Evolutionary conservation across 192 early-diverging fungal species (phyloP).

Genomic region (Coemansia sp.): DNA sequence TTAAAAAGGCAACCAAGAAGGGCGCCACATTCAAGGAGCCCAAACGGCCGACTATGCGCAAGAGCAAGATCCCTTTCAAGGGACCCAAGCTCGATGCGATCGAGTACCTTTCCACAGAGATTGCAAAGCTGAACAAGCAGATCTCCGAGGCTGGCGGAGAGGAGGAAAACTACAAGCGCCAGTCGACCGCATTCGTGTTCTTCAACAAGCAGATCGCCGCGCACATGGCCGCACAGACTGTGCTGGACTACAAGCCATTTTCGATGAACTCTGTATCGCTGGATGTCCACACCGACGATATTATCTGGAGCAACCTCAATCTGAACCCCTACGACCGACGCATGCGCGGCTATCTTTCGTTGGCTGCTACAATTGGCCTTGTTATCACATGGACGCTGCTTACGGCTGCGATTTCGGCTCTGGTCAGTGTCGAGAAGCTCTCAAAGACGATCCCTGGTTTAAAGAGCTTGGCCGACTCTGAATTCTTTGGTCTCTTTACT

Average conservation of each 20-base stretch:
- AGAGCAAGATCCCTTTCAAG: slow-evolving; percentile 46
- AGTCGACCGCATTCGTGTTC: slow-evolving; percentile 84
- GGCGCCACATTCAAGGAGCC: slow-evolving; percentile 23
- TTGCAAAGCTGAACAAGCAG: slow-evolving; percentile 40
- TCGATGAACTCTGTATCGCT: slow-evolving; percentile 69
- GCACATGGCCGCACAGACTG: slow-evolving; percentile 75
- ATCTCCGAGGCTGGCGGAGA: slow-evolving; percentile 55
- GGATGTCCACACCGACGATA: slow-evolving; percentile 71
- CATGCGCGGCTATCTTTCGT: slow-evolving; percentile 59
- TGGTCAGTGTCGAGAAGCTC: slow-evolving; percentile 62
- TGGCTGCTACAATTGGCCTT: slow-evolving; percentile 59
- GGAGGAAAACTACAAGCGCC: slow-evolving; percentile 35
- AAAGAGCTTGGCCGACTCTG: slow-evolving; percentile 26
- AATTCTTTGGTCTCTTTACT: slow-evolving; percentile 60
- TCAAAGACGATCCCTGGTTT: slow-evolving; percentile 57
- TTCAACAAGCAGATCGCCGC: slow-evolving; percentile 79
- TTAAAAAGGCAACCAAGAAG: slow-evolving; percentile 42
- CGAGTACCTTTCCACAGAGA: slow-evolving; percentile 37
- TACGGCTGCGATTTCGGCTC: slow-evolving; percentile 58
- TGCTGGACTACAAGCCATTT: slow-evolving; percentile 66
- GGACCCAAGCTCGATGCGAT: slow-evolving; percentile 72
- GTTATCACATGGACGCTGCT: slow-evolving; percentile 75
- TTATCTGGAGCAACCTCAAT: slow-evolving; percentile 87
- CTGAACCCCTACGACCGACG: slow-evolving; percentile 60
- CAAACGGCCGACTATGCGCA: slow-evolving; percentile 61